Evolutionary conservation across 2,329 filamentous ascomycete genomes (phyloP).

Genomic region (Thyridium curvatum): DNA sequence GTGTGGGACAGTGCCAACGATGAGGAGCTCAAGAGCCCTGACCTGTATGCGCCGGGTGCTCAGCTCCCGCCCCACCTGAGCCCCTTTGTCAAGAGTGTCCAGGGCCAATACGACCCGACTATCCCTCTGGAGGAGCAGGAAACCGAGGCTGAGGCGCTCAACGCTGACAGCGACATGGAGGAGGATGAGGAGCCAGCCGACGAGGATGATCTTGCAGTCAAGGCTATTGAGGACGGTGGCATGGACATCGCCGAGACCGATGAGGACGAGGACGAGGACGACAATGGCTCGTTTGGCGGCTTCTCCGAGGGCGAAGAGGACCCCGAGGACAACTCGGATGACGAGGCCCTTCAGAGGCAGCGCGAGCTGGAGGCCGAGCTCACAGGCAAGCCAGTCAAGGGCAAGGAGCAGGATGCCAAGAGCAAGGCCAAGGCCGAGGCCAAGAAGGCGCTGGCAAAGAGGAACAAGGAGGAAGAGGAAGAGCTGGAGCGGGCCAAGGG

Average conservation of each 20-base stretch:
- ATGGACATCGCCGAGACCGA: conserved; percentile 46
- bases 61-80: conserved; percentile 90
- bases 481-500: conserved; percentile 91
- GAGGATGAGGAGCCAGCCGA: conserved; percentile 36
- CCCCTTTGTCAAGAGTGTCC: conserved; percentile 84
- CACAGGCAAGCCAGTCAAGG: conserved; percentile 56
- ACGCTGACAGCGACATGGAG: conserved; percentile 47
- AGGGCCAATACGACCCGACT: conserved; percentile 88
- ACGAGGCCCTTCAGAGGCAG: conserved; percentile 69
- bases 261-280: conserved; percentile 39
- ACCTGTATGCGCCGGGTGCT: conserved; percentile 84
- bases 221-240: conserved; percentile 35
- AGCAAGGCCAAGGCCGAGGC: conserved; percentile 63
- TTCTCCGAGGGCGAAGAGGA: conserved; percentile 44
- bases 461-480: conserved; percentile 71
- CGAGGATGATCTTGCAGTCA: conserved; percentile 28
- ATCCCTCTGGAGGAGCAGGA: conserved; percentile 82
- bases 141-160: conserved; percentile 75
- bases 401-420: conserved; percentile 45
- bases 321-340: conserved; percentile 32
- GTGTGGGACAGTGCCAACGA: conserved; percentile 97
- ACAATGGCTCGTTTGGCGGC: conserved; percentile 38
- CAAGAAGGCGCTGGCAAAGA: conserved; percentile 62
- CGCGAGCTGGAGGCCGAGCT: conserved; percentile 90
- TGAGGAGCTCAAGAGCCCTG: conserved; percentile 77